Conservation (phyloP, 345 rosid species). For the Cardiospermum halicacabum region DNA sequence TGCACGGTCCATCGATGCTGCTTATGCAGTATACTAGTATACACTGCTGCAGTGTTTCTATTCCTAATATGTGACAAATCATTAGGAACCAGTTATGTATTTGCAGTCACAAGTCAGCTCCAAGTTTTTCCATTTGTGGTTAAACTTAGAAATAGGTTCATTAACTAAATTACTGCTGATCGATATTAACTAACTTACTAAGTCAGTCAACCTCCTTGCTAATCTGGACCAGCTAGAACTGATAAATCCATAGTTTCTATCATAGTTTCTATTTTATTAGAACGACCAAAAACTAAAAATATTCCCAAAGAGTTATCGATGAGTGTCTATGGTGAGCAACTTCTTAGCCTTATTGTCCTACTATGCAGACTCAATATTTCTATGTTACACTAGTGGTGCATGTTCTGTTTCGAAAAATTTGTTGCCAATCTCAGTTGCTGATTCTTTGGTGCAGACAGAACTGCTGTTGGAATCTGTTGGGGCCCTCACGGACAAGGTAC, state of each 20-base stretch:
- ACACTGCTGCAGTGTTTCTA: background rate
- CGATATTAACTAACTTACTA: background rate
- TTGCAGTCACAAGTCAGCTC: background rate
- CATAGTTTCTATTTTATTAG: background rate
- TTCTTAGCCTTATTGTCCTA: background rate
- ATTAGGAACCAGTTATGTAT: background rate
- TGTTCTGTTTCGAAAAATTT: background rate
- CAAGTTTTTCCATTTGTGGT: background rate
- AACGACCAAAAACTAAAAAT: constrained; percentile 1
- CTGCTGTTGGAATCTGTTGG: constrained; percentile 25
- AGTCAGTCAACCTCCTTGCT: background rate
- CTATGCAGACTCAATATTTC: background rate
- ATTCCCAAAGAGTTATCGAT: background rate
- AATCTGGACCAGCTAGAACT: background rate
- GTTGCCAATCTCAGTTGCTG: background rate
- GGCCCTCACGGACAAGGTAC: constrained; percentile 42
- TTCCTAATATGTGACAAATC: background rate
- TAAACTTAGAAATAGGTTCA: background rate
- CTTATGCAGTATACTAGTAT: background rate
- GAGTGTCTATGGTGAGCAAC: background rate
- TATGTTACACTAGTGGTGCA: background rate
- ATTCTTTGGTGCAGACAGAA: constrained; percentile 28
- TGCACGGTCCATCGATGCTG: background rate
- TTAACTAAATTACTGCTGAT: too few species aligned
- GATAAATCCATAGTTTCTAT: background rate